phyloP scores from a whole-genome alignment of 192 early-diverging fungal species.

The Coemansia sp. region DNA sequence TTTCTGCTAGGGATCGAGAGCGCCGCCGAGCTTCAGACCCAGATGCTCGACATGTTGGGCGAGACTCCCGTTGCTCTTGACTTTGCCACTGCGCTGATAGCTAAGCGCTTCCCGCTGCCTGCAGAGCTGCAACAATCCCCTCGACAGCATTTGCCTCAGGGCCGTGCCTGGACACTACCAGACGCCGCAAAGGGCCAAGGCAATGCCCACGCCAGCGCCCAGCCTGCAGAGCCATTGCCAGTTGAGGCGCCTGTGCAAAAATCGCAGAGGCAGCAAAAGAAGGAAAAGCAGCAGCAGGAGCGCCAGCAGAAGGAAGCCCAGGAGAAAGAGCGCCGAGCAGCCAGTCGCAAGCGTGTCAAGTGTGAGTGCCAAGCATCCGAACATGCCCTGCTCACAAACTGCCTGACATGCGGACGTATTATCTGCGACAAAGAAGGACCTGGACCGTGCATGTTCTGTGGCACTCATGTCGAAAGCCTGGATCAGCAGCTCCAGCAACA shows the following conservation, averaged over 20 bases:
- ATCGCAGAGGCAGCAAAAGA: conserved; percentile 34
- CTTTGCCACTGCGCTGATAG: conserved; percentile 33
- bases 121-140: conserved; percentile 2
- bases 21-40: conserved; percentile 36
- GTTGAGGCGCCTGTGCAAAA: conserved; percentile 4
- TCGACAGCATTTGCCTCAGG: neutral
- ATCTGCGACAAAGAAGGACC: conserved; percentile 52
- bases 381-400: conserved; percentile 52
- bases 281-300: conserved; percentile 21
- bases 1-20: conserved; percentile 29
- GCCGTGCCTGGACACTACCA: neutral
- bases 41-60: conserved; percentile 49
- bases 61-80: conserved; percentile 44
- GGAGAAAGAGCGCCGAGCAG: conserved; percentile 11
- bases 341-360: conserved; percentile 29
- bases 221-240: neutral
- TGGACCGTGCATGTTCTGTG: conserved; percentile 54
- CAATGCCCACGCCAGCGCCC: neutral
- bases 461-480: conserved; percentile 35
- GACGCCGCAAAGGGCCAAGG: neutral
- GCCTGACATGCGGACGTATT: conserved; percentile 54
- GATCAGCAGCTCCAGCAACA: conserved; percentile 48
- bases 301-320: conserved; percentile 18
- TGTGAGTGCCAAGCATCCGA: conserved; percentile 52
- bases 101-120: conserved; percentile 32